phyloP scores from a whole-genome alignment of 306 rosid species.

The Vigna unguiculata region DNA sequence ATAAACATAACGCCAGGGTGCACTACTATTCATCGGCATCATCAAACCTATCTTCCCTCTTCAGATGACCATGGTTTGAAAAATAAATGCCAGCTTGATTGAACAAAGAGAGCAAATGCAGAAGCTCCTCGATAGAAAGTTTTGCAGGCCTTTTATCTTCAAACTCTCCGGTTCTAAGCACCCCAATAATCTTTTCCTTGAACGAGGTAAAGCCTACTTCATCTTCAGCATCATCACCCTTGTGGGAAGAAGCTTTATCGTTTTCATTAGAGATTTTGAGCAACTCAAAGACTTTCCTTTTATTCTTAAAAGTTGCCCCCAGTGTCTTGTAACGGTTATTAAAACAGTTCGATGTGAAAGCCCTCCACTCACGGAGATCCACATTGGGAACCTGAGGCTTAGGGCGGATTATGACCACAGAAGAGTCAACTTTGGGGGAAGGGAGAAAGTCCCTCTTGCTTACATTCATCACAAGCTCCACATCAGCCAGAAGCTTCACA shows the following conservation, averaged over 20 bases:
- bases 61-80: slow-evolving; percentile 44
- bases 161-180: slow-evolving; percentile 63
- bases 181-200: slow-evolving; percentile 60
- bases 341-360: slow-evolving; percentile 75
- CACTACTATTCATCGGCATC: slow-evolving; percentile 45
- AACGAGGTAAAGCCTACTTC: slow-evolving; percentile 38
- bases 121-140: slow-evolving; percentile 62
- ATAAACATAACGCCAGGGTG: background rate
- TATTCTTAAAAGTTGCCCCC: slow-evolving; percentile 79
- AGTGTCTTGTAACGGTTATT: slow-evolving; percentile 77
- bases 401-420: slow-evolving; percentile 79
- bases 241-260: no score
- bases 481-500: slow-evolving; percentile 75
- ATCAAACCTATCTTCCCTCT: slow-evolving; percentile 40
- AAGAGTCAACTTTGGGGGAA: slow-evolving; percentile 85
- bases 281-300: slow-evolving; percentile 64
- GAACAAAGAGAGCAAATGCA: slow-evolving; percentile 69
- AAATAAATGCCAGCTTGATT: slow-evolving; percentile 79
- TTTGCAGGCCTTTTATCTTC: slow-evolving; percentile 81
- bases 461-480: slow-evolving; percentile 79
- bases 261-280: slow-evolving; percentile 45
- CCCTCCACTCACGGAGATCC: slow-evolving; percentile 73
- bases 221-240: background rate
- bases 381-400: slow-evolving; percentile 64
- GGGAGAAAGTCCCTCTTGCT: slow-evolving; percentile 93